Evolutionary conservation across 2,329 filamentous ascomycete species (phyloP).

Genomic region (Hymenoscyphus fraxineus): DNA sequence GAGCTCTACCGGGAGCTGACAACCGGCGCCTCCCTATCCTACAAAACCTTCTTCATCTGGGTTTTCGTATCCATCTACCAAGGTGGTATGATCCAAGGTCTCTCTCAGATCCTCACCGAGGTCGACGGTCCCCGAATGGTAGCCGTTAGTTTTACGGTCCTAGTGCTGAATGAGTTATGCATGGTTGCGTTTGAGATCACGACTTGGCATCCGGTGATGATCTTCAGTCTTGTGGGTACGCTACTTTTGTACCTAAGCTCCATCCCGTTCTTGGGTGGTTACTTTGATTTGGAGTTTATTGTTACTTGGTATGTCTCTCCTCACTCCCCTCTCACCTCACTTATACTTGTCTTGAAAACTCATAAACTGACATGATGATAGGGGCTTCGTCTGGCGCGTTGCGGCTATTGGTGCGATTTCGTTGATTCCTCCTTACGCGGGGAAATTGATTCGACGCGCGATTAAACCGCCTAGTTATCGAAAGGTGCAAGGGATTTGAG

Average conservation of each 20-base stretch:
- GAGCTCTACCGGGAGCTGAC: conserved; percentile 98
- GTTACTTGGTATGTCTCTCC: conserved; percentile 55
- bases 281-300: conserved; percentile 82
- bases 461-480: conserved; percentile 92
- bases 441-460: conserved; percentile 77
- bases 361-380: conserved; percentile 28
- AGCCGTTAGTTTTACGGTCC: conserved; percentile 83
- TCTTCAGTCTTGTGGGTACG: conserved; percentile 77
- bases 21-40: conserved; percentile 77
- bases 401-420: conserved; percentile 74
- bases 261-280: conserved; percentile 81
- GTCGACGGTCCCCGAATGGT: conserved; percentile 75
- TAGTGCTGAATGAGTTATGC: conserved; percentile 89
- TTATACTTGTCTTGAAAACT: neutral
- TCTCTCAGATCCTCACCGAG: conserved; percentile 81
- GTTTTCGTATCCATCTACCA: conserved; percentile 94
- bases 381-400: conserved; percentile 87
- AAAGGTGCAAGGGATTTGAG: conserved; percentile 71
- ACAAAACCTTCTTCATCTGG: conserved; percentile 96
- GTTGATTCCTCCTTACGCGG: conserved; percentile 80
- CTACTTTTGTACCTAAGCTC: conserved; percentile 75
- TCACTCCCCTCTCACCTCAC: neutral
- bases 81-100: conserved; percentile 90
- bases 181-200: conserved; percentile 98
- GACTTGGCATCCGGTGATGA: conserved; percentile 95